Conservation (phyloP, 768 basidiomycete genomes). For the Phallus indusiatus region DNA sequence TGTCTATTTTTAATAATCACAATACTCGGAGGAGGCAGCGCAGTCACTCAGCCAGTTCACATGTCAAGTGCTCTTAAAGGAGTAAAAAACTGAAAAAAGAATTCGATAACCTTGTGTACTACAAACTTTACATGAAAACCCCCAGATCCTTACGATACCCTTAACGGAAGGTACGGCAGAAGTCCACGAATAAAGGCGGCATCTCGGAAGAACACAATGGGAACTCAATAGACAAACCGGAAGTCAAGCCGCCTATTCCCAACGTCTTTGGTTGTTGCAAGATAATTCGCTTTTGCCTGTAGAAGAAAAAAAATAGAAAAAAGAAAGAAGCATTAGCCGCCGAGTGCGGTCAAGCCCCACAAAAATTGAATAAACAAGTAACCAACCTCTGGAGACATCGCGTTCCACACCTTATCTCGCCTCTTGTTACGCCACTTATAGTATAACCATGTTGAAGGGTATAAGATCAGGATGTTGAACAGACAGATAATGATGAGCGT, state of each 20-base stretch:
- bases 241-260: constrained; percentile 56
- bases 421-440: constrained; percentile 42
- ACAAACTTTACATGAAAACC: too few relatives aligned
- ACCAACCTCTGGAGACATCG: constrained; percentile 37
- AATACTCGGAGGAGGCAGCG: too few relatives aligned
- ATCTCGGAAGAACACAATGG: background rate
- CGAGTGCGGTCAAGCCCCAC: background rate
- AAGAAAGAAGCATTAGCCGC: too few relatives aligned
- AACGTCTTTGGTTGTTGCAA: constrained; percentile 50
- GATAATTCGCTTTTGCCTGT: constrained; percentile 48
- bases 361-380: background rate
- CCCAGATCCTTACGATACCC: too few relatives aligned
- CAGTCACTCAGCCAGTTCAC: too few relatives aligned
- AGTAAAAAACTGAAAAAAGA: too few relatives aligned
- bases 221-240: constrained; percentile 43
- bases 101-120: too few relatives aligned
- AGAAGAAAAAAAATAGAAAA: background rate
- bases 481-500: constrained; percentile 43
- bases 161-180: too few relatives aligned
- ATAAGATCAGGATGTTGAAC: constrained; percentile 42
- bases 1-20: too few relatives aligned
- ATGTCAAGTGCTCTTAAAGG: too few relatives aligned
- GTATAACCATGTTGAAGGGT: constrained; percentile 42
- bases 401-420: constrained; percentile 43
- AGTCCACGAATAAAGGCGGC: too few relatives aligned